phyloP scores from a whole-genome alignment of 2,329 filamentous ascomycete genomes.

The Tolypocladium endophyticum region DNA sequence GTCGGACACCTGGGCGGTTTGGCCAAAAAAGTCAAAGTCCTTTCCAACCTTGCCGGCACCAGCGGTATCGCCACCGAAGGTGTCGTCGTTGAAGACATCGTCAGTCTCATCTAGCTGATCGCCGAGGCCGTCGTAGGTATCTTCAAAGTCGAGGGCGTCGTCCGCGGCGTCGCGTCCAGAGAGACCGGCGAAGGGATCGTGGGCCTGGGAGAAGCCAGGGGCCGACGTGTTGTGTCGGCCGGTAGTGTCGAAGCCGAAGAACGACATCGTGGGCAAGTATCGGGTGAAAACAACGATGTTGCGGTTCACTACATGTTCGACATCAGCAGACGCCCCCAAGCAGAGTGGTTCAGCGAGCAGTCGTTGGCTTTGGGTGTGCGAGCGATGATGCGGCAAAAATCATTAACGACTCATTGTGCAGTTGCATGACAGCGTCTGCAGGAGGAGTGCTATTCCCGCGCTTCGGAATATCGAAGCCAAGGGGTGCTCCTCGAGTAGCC shows the following conservation, averaged over 20 bases:
- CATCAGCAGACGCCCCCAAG: background rate
- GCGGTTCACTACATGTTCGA: background rate
- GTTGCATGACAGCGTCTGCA: background rate
- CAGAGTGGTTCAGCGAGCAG: background rate
- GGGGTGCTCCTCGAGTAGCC: background rate
- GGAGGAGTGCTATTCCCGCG: background rate
- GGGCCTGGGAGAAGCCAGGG: conserved; percentile 70
- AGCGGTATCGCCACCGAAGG: conserved; percentile 51
- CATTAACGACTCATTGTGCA: background rate
- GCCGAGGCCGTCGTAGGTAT: conserved; percentile 92
- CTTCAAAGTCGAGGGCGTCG: conserved; percentile 70
- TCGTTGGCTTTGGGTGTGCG: background rate
- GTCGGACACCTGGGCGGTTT: conserved; percentile 76
- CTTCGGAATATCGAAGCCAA: background rate
- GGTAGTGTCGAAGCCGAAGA: conserved; percentile 77
- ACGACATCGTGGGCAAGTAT: conserved; percentile 56
- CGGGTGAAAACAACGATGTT: background rate
- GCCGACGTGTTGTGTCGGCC: conserved; percentile 52
- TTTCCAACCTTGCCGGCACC: conserved; percentile 55
- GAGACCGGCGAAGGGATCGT: conserved; percentile 83
- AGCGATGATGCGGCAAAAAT: background rate
- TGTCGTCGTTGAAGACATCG: conserved; percentile 95
- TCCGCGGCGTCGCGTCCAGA: conserved; percentile 53
- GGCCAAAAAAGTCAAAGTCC: conserved; percentile 95
- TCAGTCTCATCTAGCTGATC: conserved; percentile 84